Conservation (phyloP, 2,329 filamentous ascomycete genomes). For the Claviceps cyperi region DNA sequence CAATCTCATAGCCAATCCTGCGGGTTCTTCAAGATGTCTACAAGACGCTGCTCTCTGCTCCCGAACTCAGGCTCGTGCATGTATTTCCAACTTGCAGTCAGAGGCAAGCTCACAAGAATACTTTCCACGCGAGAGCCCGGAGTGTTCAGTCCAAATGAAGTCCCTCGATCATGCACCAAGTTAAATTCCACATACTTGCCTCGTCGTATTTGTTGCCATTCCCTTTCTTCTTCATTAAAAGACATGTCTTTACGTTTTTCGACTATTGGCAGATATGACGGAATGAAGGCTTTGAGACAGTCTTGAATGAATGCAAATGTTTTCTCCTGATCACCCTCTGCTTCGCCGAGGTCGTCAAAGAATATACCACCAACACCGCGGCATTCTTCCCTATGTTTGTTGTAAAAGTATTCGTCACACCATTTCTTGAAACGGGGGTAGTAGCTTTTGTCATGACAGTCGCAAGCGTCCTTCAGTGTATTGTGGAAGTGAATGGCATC, state of each 20-base stretch:
- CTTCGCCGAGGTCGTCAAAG: slow-evolving; percentile 90
- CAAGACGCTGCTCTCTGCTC: slow-evolving; percentile 62
- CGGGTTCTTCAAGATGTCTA: slow-evolving; percentile 54
- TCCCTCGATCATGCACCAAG: slow-evolving; percentile 89
- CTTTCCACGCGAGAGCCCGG: slow-evolving; percentile 87
- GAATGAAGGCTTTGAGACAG: slow-evolving; percentile 74
- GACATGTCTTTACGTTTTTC: slow-evolving; percentile 83
- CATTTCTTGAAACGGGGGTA: slow-evolving; percentile 93
- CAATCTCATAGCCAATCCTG: slow-evolving; percentile 47
- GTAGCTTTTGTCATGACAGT: slow-evolving; percentile 82
- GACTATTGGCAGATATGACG: slow-evolving; percentile 81
- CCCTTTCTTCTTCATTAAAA: slow-evolving; percentile 72
- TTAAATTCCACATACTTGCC: slow-evolving; percentile 99
- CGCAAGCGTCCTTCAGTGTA: slow-evolving; percentile 83
- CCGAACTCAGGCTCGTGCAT: slow-evolving; percentile 76
- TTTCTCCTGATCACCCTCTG: slow-evolving; percentile 74
- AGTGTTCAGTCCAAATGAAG: slow-evolving; percentile 84
- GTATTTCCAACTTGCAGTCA: slow-evolving; percentile 89
- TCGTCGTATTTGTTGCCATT: slow-evolving; percentile 88
- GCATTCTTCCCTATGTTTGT: slow-evolving; percentile 77
- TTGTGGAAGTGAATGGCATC: slow-evolving; percentile 95
- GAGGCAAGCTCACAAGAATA: slow-evolving; percentile 90
- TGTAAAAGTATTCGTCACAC: slow-evolving; percentile 95
- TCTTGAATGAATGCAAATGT: slow-evolving; percentile 82
- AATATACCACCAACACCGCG: slow-evolving; percentile 93